Percentiles rank a stretch among this genome's conserved stretches.
Evolutionary conservation across 2,329 filamentous ascomycete species (phyloP).

Genomic region (Incumbomyces delicatus): DNA sequence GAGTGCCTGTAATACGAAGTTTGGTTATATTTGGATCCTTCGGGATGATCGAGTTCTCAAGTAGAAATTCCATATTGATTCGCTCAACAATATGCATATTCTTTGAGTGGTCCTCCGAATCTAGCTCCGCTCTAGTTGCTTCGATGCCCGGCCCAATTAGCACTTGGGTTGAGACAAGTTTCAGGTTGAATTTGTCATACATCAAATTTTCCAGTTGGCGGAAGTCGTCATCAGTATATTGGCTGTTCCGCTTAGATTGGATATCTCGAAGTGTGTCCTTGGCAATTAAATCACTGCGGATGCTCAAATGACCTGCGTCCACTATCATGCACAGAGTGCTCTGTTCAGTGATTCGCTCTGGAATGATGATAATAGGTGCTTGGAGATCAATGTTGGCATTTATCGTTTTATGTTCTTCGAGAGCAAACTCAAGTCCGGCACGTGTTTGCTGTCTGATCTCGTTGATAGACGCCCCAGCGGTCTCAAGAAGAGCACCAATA

Average conservation of each 20-base stretch:
- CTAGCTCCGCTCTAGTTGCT: constrained; percentile 74
- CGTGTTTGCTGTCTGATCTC: constrained; percentile 90
- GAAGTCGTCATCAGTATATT: constrained; percentile 83
- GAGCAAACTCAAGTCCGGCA: constrained; percentile 87
- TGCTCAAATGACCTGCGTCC: constrained; percentile 90
- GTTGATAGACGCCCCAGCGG: constrained; percentile 88
- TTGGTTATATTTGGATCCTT: constrained; percentile 90
- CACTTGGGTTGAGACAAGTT: constrained; percentile 87
- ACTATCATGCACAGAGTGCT: constrained; percentile 83
- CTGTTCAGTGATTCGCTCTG: constrained; percentile 76
- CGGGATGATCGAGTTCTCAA: constrained; percentile 95
- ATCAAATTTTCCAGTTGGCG: constrained; percentile 81
- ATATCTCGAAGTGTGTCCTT: constrained; percentile 82
- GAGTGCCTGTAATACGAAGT: constrained; percentile 78
- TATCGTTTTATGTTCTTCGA: constrained; percentile 96
- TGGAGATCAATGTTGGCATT: constrained; percentile 93
- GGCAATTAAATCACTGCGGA: constrained; percentile 89
- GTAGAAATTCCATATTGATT: constrained; percentile 92
- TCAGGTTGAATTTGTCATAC: constrained; percentile 95
- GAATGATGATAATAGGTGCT: constrained; percentile 90
- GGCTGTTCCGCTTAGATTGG: constrained; percentile 77
- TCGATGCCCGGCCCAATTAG: constrained; percentile 90
- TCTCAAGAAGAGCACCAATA: constrained; percentile 90
- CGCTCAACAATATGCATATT: constrained; percentile 85
- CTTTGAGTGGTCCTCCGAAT: constrained; percentile 55